Percentiles rank a stretch among this genome's conserved stretches.
Conservation (phyloP, 1,139 yeast genomes). For the Yamadazyma kanchanaburiensis region DNA sequence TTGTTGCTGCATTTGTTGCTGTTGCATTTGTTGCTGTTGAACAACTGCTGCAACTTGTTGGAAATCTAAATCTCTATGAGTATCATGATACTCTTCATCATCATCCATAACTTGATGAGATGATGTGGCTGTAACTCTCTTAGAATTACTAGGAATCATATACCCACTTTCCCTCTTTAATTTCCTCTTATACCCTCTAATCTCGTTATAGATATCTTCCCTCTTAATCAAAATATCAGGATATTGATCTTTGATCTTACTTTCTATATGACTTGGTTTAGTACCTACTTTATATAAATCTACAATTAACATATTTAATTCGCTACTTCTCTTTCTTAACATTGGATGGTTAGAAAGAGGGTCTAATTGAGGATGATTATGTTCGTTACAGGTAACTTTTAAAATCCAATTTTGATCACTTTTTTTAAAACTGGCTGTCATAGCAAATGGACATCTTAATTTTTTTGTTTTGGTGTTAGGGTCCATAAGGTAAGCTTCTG, state of each 20-base stretch:
- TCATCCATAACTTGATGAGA: slow-evolving; percentile 30
- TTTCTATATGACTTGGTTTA: slow-evolving; percentile 56
- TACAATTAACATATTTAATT: slow-evolving; percentile 49
- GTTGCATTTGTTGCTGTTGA: slow-evolving; percentile 18
- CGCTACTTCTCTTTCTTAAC: slow-evolving; percentile 53
- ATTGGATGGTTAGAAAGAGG: slow-evolving; percentile 56
- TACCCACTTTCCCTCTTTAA: slow-evolving; percentile 40
- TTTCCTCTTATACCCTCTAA: slow-evolving; percentile 55
- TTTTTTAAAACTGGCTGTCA: slow-evolving; percentile 55
- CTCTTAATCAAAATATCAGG: slow-evolving; percentile 55
- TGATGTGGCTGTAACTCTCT: slow-evolving; percentile 25
- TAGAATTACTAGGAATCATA: slow-evolving; percentile 13
- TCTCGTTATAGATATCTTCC: slow-evolving; percentile 58
- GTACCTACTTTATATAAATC: slow-evolving; percentile 55
- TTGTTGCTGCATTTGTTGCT: slow-evolving; percentile 1
- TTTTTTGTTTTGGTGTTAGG: slow-evolving; percentile 49
- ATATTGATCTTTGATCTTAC: slow-evolving; percentile 49
- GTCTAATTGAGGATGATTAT: slow-evolving; percentile 57
- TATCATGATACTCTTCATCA: slow-evolving; percentile 30
- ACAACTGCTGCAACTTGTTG: slow-evolving; percentile 29
- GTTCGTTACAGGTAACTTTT: slow-evolving; percentile 54
- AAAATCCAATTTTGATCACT: slow-evolving; percentile 50
- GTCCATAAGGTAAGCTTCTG: slow-evolving; percentile 38
- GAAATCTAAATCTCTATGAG: slow-evolving; percentile 15
- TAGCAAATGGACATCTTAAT: slow-evolving; percentile 54